phyloP scores from a whole-genome alignment of 176 grass and related monocot species.

The Oryza longistaminata region DNA sequence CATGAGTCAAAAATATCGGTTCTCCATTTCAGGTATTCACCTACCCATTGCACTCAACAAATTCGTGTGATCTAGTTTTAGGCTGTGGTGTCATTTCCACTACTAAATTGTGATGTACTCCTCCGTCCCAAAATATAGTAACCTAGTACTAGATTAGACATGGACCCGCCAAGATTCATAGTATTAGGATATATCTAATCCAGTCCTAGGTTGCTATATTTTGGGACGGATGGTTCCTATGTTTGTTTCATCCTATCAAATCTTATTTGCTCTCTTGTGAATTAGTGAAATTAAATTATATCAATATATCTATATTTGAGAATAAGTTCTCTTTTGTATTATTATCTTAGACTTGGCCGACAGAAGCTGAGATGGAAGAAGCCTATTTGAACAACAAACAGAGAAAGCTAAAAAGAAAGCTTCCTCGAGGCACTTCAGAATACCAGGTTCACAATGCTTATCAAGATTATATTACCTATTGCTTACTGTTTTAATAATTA shows the following conservation, averaged over 20 bases:
- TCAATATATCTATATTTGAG: neutral
- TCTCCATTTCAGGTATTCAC: constrained; percentile 88
- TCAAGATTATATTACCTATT: neutral
- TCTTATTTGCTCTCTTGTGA: constrained; percentile 7
- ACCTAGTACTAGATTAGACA: too few species aligned
- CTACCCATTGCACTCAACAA: neutral
- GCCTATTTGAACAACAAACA: constrained; percentile 61
- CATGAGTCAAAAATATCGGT: constrained; percentile 95
- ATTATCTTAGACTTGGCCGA: constrained; percentile 90
- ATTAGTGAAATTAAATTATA: constrained; percentile 3
- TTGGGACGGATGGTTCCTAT: neutral
- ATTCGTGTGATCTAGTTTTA: neutral
- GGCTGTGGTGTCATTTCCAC: neutral
- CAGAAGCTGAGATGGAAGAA: constrained; percentile 76
- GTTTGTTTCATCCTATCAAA: constrained; percentile 17
- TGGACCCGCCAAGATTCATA: too few species aligned
- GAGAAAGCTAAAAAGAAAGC: constrained; percentile 68
- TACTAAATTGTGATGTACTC: neutral
- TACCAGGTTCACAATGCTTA: constrained; percentile 67
- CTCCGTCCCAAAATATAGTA: too few species aligned
- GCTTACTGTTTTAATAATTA: neutral
- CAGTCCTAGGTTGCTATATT: too few species aligned
- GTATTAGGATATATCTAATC: too few species aligned
- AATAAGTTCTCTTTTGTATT: constrained; percentile 16
- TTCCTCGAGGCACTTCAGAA: constrained; percentile 89